Percentiles rank a stretch among this genome's conserved stretches.
These are phyloP conservation scores for Aphanomyces astaci DNA, from an alignment of 352 stramenopile genomes.

Conservation along the genomic window DNA sequence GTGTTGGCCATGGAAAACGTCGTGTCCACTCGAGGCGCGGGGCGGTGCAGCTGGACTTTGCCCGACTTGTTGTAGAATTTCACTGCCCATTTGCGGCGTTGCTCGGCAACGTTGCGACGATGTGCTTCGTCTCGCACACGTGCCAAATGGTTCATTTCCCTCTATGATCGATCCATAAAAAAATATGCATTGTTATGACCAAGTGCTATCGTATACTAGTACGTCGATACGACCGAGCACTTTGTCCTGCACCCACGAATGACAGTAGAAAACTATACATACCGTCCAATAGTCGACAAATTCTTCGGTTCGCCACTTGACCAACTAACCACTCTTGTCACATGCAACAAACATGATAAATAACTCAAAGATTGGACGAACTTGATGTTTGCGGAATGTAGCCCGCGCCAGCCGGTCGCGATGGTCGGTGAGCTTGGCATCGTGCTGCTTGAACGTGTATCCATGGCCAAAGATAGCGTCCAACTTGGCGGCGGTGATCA, in stretches of 20 bases:
- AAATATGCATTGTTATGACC: too few relatives aligned
- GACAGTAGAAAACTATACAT: too few relatives aligned
- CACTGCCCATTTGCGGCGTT: conserved; percentile 44
- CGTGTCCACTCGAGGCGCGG: not conserved
- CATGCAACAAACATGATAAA: not conserved
- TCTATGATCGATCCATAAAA: too few relatives aligned
- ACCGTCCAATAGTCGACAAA: conserved; percentile 78
- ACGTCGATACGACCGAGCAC: too few relatives aligned
- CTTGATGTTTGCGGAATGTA: conserved; percentile 42
- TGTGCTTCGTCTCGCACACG: conserved; percentile 24
- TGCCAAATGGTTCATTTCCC: not conserved
- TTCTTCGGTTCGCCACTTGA: conserved; percentile 66
- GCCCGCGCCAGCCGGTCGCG: conserved; percentile 32
- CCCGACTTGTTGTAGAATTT: conserved; percentile 43
- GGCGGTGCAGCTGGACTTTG: conserved; percentile 29
- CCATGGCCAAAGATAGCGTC: conserved; percentile 50
- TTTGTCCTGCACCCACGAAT: too few relatives aligned
- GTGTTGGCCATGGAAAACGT: conserved; percentile 13
- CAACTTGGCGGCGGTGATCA: conserved; percentile 58
- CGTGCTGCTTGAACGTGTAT: conserved; percentile 47
- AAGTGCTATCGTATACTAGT: too few relatives aligned
- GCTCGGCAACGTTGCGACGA: conserved; percentile 38
- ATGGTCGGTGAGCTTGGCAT: conserved; percentile 34
- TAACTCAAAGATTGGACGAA: conserved; percentile 24
- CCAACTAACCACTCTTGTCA: conserved; percentile 33